Evolutionary conservation across 2,329 filamentous ascomycete species (phyloP).

Genomic region (Coleophoma crateriformis): DNA sequence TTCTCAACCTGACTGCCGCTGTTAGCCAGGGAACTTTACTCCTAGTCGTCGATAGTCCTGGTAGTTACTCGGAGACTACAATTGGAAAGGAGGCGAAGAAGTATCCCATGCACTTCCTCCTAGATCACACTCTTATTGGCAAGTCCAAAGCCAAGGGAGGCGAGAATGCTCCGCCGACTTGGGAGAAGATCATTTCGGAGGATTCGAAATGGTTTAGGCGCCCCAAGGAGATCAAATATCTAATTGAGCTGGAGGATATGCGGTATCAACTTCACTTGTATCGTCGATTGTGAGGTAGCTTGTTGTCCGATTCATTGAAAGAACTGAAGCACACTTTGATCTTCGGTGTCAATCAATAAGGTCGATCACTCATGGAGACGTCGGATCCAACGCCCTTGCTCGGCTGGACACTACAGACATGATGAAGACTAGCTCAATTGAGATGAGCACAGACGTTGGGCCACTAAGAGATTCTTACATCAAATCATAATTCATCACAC

Average conservation of each 20-base stretch:
- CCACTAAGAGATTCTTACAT: too few relatives aligned
- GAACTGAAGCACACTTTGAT: not conserved
- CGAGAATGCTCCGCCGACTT: slow-evolving; percentile 35
- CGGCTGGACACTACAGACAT: too few relatives aligned
- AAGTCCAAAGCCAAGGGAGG: slow-evolving; percentile 31
- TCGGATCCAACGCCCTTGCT: too few relatives aligned
- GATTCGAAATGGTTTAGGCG: slow-evolving; percentile 86
- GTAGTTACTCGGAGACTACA: slow-evolving; percentile 81
- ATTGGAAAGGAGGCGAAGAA: slow-evolving; percentile 55
- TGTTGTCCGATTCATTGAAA: not conserved
- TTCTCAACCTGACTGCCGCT: slow-evolving; percentile 60
- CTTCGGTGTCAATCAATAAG: not conserved
- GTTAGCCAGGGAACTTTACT: slow-evolving; percentile 59
- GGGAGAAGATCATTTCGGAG: slow-evolving; percentile 70
- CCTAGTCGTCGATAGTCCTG: slow-evolving; percentile 87
- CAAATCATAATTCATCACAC: slow-evolving; percentile 17
- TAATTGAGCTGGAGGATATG: slow-evolving; percentile 89
- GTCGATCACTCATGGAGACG: not conserved
- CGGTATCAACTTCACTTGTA: slow-evolving; percentile 90
- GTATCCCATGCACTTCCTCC: slow-evolving; percentile 91
- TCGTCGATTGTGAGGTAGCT: slow-evolving; percentile 27
- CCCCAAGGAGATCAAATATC: slow-evolving; percentile 62
- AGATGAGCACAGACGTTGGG: too few relatives aligned
- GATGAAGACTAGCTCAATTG: too few relatives aligned
- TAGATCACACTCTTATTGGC: slow-evolving; percentile 71